Evolutionary conservation across 2,329 filamentous ascomycete genomes (phyloP), one percentile per base, ranked within the genome.

Genomic region (Beauveria brongniartii): DNA sequence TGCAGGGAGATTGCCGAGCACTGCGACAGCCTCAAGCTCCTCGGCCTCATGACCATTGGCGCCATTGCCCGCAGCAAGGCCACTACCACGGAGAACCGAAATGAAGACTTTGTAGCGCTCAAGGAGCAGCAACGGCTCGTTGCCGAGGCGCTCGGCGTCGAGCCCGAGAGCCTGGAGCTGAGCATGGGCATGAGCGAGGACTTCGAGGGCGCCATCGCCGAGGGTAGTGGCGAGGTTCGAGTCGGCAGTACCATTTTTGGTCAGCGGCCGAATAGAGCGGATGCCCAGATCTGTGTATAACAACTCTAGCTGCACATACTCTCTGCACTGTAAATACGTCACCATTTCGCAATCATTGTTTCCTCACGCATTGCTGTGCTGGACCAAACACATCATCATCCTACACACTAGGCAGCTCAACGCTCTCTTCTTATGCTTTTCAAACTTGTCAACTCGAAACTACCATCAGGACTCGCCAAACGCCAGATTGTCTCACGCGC

Each of bases 121-220:
- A 79, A 77, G 55, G 81, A 88, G 69, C 87, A 89, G 71, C 79
- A 90, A 61, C 89, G 95, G 71, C 73, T 83, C 16, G 85, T 97
- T 2, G 83, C 80, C 2, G 70, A 75, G 69, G 87, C 77, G 63
- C 68, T 78, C 22, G 70, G 69, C 1, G 59, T 77, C 55, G 71
- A 78, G 18, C 75, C 77, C n/a, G 80, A 81, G 63, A 65, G 62
- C n/a, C 71, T 97, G 68, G 92, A 97, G 78, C 74, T 97, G 74
- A 97, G 92, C 74, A 99, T 99, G 93, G 93, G 93, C 7, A 99
- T 99, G 94, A 97, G 92, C 71, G 86, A 91, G 69, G 94, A 99
- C 74, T 99, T 93, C 73, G 92, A 96, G 77, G 89, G 88, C 8
- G 94, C 94, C 0, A 87, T 97, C 69, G 76, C 74, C 14, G 78